Evolutionary conservation across 352 stramenopile species (phyloP), one percentile per base, ranked within the genome.

Genomic region (Pythium grandisporangium): DNA sequence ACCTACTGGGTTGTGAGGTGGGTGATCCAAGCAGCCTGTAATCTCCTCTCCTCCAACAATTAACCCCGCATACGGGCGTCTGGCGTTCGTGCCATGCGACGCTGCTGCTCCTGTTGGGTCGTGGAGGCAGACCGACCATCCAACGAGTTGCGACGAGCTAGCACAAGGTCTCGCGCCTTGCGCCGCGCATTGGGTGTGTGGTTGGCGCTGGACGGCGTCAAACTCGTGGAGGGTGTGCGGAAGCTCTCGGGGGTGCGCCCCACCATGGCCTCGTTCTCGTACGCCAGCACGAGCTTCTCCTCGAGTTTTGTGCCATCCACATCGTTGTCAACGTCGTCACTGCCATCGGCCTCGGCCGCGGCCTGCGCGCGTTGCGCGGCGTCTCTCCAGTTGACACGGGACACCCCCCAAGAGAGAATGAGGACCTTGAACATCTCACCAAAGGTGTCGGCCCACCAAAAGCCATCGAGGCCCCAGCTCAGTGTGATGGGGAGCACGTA

Each of bases 401-500:
- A 57, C 12, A 75, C 57, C 16, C 60, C 63, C 53, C 53, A 75
- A 30, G 66, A 26, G 13, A 75, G 46, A 34, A 75, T 68, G 34
- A 75, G 17, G 19, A 58, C 63, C 32, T 75, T 75, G 53, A 75
- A 48, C 40, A 70, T 51, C 44, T 75, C 60, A 23, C 63, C 63
- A 27, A 61, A 58, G 17, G 63, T 71, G 22, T 75, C 63, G 11
- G 63, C 63, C 59, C 56, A 70, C 63, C 63, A 74, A 35, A 74
- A 74, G 21, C 63, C 63, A 34, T 70, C 63, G 32, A 74, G 58
- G 4, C 63, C 60, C 63, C 63, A 74, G 29, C 51, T 32, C 8
- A 54, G 50, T 37, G 56, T 68, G 45, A 74, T 70, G 17, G 63
- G 63, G 19, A 74, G 46, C 38, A 74, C 25, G 41, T 74, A 74